phyloP scores from a whole-genome alignment of 169 alveolate genomes.

The Plasmodium malariae region DNA sequence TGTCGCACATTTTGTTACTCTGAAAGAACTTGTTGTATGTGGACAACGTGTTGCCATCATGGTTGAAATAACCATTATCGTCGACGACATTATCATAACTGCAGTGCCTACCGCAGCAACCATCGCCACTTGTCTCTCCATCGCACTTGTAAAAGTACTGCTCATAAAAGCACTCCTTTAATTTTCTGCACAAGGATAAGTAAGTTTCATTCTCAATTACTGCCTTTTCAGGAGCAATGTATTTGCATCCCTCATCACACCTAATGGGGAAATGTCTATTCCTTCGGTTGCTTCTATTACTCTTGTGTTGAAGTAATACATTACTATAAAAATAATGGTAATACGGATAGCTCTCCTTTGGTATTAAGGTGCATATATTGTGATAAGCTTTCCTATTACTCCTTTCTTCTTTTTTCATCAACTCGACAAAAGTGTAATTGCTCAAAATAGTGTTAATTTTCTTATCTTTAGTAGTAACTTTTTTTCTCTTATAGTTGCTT shows the following conservation, averaged over 20 bases:
- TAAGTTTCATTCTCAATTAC: constrained; percentile 19
- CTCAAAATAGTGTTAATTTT: constrained; percentile 43
- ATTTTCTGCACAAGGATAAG: constrained; percentile 10
- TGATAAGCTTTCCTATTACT: not conserved
- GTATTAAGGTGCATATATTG: constrained; percentile 23
- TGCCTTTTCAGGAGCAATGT: not conserved
- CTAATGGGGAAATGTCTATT: not conserved
- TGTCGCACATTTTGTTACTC: not conserved
- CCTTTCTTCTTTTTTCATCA: constrained; percentile 19
- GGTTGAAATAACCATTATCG: not conserved
- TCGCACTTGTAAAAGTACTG: constrained; percentile 13
- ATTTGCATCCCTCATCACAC: constrained; percentile 10
- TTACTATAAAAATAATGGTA: constrained; percentile 71
- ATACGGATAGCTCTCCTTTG: constrained; percentile 52
- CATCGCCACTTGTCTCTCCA: not conserved
- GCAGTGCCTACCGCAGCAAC: not conserved
- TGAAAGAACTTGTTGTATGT: not conserved
- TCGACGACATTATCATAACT: too few species aligned
- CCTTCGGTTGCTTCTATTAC: not conserved
- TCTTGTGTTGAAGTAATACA: not conserved
- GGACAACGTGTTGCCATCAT: not conserved
- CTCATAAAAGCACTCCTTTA: constrained; percentile 30
- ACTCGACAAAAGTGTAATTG: constrained; percentile 20
- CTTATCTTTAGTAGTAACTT: constrained; percentile 22
- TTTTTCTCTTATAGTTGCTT: not conserved